Evolutionary conservation across 345 rosid genomes (phyloP), one percentile per base, ranked within the genome.

Genomic region (Camelina laxa): DNA sequence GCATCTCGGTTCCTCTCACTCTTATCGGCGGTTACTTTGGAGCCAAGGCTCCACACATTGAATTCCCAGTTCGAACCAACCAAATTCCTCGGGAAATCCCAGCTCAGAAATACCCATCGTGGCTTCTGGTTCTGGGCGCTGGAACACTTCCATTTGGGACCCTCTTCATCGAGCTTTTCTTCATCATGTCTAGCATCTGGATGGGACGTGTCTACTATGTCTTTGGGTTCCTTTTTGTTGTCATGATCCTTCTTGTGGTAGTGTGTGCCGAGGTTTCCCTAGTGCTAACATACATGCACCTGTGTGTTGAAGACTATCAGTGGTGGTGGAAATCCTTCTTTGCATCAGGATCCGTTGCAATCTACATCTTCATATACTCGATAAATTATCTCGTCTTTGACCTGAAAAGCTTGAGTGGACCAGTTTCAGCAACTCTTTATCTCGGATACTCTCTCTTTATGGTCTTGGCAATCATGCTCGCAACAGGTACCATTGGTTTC

Each of bases 271-370:
- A 88, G 74, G 92, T 88, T 7, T 88, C 92, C 36, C 74, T 88
- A 7, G 92, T 88, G 33, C 77, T 88, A 38, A 88, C 92, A 42
- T 88, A 88, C 86, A 86, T 88, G 90, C 92, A 88, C 72, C 85
- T 87, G 9, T 88, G 93, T 15, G 90, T 88, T 8, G 93, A 88
- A 73, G 93, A 88, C 74, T 88, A 86, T 81, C 85, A 81, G 63
- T 88, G 93, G 93, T 88, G 92, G 92, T 88, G 92, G 92, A 88
- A 88, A 45, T 83, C 92, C 6, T 88, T 88, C 82, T 86, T 86
- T 75, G 92, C 92, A 9, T 88, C 92, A 2, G 92, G 92, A 67
- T 88, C 92, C 6, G 92, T 88, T 47, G 88, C 92, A 8, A 77
- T 86, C 59, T 88, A 88, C 83, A 83, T 88, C 67, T 88, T 88